Percentiles rank a stretch among this genome's conserved stretches.
Evolutionary conservation across 805 yeast genomes (phyloP).

Genomic region (Lipomyces orientalis): DNA sequence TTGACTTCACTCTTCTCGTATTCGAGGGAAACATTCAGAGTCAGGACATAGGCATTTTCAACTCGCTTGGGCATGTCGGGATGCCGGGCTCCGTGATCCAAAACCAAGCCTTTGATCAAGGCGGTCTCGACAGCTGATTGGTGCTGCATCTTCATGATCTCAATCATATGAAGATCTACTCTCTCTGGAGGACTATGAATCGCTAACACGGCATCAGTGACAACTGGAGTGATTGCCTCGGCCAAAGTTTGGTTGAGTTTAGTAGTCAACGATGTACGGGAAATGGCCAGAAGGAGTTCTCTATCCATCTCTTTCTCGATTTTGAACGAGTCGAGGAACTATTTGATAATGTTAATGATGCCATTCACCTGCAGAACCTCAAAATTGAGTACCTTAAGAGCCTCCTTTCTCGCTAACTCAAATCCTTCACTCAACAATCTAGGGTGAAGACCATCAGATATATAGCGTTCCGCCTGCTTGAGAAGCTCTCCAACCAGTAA

Average conservation of each 20-base stretch:
- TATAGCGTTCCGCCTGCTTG: constrained; percentile 91
- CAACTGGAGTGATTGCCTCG: constrained; percentile 86
- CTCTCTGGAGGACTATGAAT: constrained; percentile 59
- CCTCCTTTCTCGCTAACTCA: constrained; percentile 81
- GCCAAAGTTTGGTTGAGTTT: constrained; percentile 80
- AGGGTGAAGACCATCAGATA: constrained; percentile 95
- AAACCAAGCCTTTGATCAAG: constrained; percentile 84
- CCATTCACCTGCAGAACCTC: constrained; percentile 26
- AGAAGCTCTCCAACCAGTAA: constrained; percentile 91
- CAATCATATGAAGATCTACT: constrained; percentile 94
- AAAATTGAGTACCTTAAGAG: constrained; percentile 49
- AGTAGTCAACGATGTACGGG: constrained; percentile 85
- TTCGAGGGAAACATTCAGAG: constrained; percentile 90
- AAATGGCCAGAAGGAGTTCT: constrained; percentile 88
- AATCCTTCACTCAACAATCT: constrained; percentile 93
- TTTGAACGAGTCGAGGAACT: constrained; percentile 72
- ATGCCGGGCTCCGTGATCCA: constrained; percentile 98
- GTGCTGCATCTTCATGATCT: constrained; percentile 97
- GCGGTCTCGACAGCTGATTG: constrained; percentile 82
- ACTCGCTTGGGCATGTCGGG: constrained; percentile 97
- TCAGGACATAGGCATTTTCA: constrained; percentile 81
- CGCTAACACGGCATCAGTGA: constrained; percentile 91
- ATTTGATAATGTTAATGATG: neutral
- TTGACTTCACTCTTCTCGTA: constrained; percentile 98
- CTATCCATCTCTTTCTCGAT: constrained; percentile 67